These are phyloP conservation scores for Rhizopus delemar DNA, from an alignment of 371 early-diverging fungal species.

Conservation along the genomic window DNA sequence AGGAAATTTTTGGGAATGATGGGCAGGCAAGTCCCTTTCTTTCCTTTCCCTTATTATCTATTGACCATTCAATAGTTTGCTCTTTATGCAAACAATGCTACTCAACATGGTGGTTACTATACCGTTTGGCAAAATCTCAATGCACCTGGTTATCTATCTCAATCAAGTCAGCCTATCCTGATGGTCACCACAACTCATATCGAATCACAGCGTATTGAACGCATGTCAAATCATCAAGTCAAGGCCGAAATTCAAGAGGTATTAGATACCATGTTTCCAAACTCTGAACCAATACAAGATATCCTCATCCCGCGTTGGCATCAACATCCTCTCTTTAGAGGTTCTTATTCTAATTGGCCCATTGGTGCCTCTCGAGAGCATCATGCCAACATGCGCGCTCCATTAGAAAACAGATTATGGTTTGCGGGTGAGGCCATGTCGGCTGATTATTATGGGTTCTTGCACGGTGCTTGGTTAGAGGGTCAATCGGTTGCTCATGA, in stretches of 20 bases:
- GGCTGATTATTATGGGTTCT: conserved; percentile 41
- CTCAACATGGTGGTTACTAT: conserved; percentile 34
- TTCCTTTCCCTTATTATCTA: conserved; percentile 1
- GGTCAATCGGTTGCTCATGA: conserved; percentile 29
- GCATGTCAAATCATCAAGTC: conserved; percentile 29
- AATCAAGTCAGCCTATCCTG: conserved; percentile 23
- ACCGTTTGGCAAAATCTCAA: conserved; percentile 53
- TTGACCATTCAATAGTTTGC: conserved; percentile 30
- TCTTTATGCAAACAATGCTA: conserved; percentile 40
- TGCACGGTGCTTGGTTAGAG: conserved; percentile 52
- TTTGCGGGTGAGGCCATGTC: conserved; percentile 53
- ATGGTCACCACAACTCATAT: conserved; percentile 47
- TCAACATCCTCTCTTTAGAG: conserved; percentile 46
- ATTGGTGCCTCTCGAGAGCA: conserved; percentile 35
- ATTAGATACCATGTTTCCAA: conserved; percentile 37
- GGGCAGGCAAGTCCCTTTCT: conserved; percentile 35
- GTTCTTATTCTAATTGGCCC: conserved; percentile 54
- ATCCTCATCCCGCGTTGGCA: conserved; percentile 50
- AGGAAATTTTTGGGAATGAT: conserved; percentile 46
- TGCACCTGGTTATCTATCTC: conserved; percentile 39
- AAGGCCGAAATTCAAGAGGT: conserved; percentile 32
- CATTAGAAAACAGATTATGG: conserved; percentile 38
- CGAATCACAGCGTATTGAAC: conserved; percentile 43
- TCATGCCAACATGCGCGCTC: conserved; percentile 45
- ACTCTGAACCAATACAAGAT: conserved; percentile 24